A percentile compares a stretch with the other conserved stretches of the same genome.
Conservation (phyloP, 1,139 yeast genomes). For the Candida sanyaensis region DNA sequence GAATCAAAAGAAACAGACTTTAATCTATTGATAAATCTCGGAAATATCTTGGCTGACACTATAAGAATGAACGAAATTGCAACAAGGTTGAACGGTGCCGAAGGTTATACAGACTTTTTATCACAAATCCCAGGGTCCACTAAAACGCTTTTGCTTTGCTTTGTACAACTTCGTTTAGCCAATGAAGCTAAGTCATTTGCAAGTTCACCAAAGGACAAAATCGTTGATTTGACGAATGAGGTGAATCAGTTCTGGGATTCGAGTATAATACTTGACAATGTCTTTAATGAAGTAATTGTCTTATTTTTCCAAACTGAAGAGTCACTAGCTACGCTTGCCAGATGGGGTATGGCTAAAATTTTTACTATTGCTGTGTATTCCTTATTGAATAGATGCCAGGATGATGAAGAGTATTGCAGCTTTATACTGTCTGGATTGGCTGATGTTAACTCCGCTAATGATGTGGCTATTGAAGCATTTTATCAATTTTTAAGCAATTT, state of each 20-base stretch:
- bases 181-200: constrained; percentile 2
- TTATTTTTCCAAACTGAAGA: constrained; percentile 49
- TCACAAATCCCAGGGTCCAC: constrained; percentile 34
- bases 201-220: neutral
- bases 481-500: neutral
- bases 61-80: constrained; percentile 58
- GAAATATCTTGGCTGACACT: constrained; percentile 52
- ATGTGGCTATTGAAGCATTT: neutral
- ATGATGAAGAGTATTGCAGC: constrained; percentile 3
- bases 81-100: constrained; percentile 44
- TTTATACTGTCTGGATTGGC: constrained; percentile 4
- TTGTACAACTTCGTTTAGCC: constrained; percentile 28
- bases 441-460: neutral
- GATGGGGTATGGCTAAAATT: constrained; percentile 31
- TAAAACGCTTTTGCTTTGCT: constrained; percentile 35
- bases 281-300: constrained; percentile 38
- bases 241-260: constrained; percentile 22
- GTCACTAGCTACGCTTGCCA: constrained; percentile 35
- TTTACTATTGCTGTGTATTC: constrained; percentile 26
- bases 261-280: constrained; percentile 26
- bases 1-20: constrained; percentile 13
- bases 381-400: constrained; percentile 12
- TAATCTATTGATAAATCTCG: constrained; percentile 23
- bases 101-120: constrained; percentile 36
- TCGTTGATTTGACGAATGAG: neutral